Conservation (phyloP, 495 filamentous ascomycete genomes). For the Penicillium steckii region DNA sequence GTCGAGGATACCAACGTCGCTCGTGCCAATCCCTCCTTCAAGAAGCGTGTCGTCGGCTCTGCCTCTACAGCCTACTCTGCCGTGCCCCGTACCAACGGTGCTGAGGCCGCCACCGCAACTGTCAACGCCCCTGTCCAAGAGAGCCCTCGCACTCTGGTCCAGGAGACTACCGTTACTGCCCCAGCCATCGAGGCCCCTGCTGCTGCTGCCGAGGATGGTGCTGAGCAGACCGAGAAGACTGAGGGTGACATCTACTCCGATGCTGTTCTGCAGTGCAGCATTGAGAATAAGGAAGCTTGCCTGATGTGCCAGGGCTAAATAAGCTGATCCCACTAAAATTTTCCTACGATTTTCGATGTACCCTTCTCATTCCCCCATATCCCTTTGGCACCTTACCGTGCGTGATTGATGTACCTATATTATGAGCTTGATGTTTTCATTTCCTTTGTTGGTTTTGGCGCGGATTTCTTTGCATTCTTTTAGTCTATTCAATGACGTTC, state of each 20-base stretch:
- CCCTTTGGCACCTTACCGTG: slow-evolving; percentile 3
- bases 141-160: slow-evolving; percentile 70
- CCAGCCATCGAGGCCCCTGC: slow-evolving; percentile 12
- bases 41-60: slow-evolving; percentile 62
- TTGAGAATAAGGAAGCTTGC: slow-evolving; percentile 87
- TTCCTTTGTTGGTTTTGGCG: slow-evolving; percentile 20
- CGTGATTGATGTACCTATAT: slow-evolving; percentile 38
- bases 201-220: slow-evolving; percentile 47
- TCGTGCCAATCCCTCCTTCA: slow-evolving; percentile 52
- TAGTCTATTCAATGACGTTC: slow-evolving; percentile 12
- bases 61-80: slow-evolving; percentile 51
- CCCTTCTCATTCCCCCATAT: slow-evolving; percentile 3
- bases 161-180: slow-evolving; percentile 56
- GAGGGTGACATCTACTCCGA: slow-evolving; percentile 86
- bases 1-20: slow-evolving; percentile 83
- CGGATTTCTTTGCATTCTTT: slow-evolving; percentile 14
- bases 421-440: slow-evolving; percentile 41
- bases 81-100: slow-evolving; percentile 56
- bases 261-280: slow-evolving; percentile 86
- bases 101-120: slow-evolving; percentile 6
- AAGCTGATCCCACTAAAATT: slow-evolving; percentile 11
- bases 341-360: slow-evolving; percentile 19
- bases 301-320: slow-evolving; percentile 83
- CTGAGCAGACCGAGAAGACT: slow-evolving; percentile 54
- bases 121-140: slow-evolving; percentile 39